These are phyloP conservation scores for Fusarium sp. DNA, from an alignment of 2,329 filamentous ascomycete species.

Conservation along the genomic window DNA sequence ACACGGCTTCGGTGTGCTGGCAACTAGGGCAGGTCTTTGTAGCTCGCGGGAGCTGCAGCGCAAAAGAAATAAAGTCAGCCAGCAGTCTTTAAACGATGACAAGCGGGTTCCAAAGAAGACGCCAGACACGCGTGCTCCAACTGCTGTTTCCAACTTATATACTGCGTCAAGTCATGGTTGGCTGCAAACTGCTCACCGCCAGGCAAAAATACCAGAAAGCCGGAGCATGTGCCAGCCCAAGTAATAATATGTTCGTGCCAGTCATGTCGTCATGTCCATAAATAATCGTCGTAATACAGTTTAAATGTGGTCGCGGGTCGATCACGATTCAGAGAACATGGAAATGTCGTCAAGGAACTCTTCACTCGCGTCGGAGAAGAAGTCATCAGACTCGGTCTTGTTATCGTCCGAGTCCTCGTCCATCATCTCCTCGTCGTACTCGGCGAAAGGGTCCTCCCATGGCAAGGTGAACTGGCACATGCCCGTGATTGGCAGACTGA, in stretches of 20 bases:
- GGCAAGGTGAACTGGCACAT: conserved; percentile 50
- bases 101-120: conserved; percentile 50
- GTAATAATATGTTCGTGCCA: conserved; percentile 18
- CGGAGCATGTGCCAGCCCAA: conserved; percentile 48
- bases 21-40: conserved; percentile 89
- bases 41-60: conserved; percentile 85
- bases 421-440: conserved; percentile 57
- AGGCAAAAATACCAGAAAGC: conserved; percentile 23
- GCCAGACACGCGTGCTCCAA: conserved; percentile 45
- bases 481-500: conserved; percentile 47
- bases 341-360: conserved; percentile 44
- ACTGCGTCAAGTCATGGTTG: conserved; percentile 35
- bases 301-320: neutral
- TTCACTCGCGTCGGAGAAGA: conserved; percentile 41
- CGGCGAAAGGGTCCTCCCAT: conserved; percentile 53
- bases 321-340: conserved; percentile 42
- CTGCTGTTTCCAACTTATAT: conserved; percentile 43
- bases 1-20: conserved; percentile 90
- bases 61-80: conserved; percentile 60
- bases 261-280: conserved; percentile 32
- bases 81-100: conserved; percentile 50
- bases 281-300: conserved; percentile 20
- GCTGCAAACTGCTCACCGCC: conserved; percentile 38
- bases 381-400: conserved; percentile 38
- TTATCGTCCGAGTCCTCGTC: conserved; percentile 43